Base-by-base conservation (phyloP, 2,329 filamentous ascomycete species). In the Fusarium pininemorale region DNA sequence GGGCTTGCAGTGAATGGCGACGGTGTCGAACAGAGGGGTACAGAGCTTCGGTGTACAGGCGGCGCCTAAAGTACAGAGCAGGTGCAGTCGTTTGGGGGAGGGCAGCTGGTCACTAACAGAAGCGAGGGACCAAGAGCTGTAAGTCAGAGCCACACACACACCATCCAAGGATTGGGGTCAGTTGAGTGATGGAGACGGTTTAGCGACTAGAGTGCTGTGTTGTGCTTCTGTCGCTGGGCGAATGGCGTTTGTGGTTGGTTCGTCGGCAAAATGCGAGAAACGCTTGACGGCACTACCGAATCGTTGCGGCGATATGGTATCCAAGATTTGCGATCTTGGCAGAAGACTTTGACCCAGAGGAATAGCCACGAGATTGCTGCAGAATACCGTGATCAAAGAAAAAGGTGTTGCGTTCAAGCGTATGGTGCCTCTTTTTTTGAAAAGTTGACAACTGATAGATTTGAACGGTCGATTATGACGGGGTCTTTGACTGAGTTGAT, bases 141-240 rank as follows among this genome's bases (percentile, higher is more conserved):
- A 72, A 54, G 68, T 68, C 44, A 78, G 68, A 73, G 65, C 71
- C 69, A 77, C 75, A 78, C 76, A 78, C 76, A 70, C 26, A 77
- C 70, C 45, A 77, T 72, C 65, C 64, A 73, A 39, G 59, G 56
- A 62, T 47, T 57, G 56, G 67, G 68, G 70, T 71, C 55, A 68
- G 65, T 62, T 63, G 63, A 50, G 59, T 56, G 54, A 74, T 56
- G 71, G 73, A 70, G 69, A 65, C 68, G 61, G 58, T 69, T 69
- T 69, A 69, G 65, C 45, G 66, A 55, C 61, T 66, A 55, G 65
- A 63, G 28, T 50, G 47, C 61, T 68, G 66, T 47, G 45, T 63
- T 70, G 37, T 66, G 45, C 44, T 66, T 66, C 41, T 67, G 50
- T 74, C 54, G 63, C 60, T 72, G 56, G 37, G 44, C 35, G 51